A percentile compares a stretch with the other conserved stretches of the same genome.
Conservation (phyloP, 306 rosid genomes). For the Vigna angularis region DNA sequence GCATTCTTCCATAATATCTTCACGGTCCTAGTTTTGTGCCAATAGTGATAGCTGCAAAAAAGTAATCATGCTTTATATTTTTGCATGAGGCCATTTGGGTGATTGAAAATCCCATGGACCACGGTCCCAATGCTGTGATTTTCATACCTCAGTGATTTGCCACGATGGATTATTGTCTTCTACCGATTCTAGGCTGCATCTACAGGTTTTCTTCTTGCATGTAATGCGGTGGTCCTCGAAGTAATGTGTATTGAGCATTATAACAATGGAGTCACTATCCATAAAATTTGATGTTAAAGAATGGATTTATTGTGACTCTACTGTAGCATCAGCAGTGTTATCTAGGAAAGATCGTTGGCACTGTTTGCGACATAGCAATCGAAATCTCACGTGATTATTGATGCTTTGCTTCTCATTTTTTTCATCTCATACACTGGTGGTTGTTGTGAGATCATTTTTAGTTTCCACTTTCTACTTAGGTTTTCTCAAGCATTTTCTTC, state of each 20-base stretch:
- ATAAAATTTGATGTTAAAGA: background rate
- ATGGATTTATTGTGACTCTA: background rate
- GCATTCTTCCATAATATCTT: conserved; percentile 23
- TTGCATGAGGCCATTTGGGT: conserved; percentile 27
- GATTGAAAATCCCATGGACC: conserved; percentile 37
- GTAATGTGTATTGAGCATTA: conserved; percentile 2
- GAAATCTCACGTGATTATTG: background rate
- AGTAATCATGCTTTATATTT: background rate
- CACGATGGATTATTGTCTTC: conserved; percentile 34
- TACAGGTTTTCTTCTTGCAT: conserved; percentile 8
- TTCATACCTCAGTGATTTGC: conserved; percentile 18
- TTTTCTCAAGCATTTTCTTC: conserved; percentile 9
- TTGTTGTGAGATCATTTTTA: conserved; percentile 7
- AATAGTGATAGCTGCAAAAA: conserved; percentile 18
- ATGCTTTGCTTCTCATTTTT: background rate
- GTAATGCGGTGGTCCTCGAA: conserved; percentile 34
- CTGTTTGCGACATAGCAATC: background rate
- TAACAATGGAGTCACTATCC: background rate
- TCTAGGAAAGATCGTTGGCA: background rate
- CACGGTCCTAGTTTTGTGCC: conserved; percentile 31
- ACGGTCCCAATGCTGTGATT: conserved; percentile 34
- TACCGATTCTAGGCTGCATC: conserved; percentile 25
- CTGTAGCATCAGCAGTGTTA: background rate
- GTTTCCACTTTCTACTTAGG: conserved; percentile 2
- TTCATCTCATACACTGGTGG: no score